Evolutionary conservation across 2,329 filamentous ascomycete genomes (phyloP).

Genomic region (Lasiodiplodia sp.): DNA sequence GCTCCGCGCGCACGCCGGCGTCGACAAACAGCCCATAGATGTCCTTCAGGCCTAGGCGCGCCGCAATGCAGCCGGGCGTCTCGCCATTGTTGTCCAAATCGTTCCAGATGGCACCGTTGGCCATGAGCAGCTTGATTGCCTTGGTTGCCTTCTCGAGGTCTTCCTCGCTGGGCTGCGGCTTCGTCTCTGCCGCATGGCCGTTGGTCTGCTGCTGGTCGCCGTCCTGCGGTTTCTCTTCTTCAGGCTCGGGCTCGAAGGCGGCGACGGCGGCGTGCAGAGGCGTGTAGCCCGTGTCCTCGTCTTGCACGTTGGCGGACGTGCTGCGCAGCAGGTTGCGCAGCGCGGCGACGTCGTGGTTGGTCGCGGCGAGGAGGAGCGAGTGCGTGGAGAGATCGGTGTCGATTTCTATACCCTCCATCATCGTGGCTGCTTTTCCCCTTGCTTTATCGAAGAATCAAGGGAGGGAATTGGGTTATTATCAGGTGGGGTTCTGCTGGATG

Average conservation of each 20-base stretch:
- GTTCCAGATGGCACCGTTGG: conserved; percentile 96
- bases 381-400: conserved; percentile 59
- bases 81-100: conserved; percentile 86
- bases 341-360: conserved; percentile 70
- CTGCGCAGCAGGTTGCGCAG: conserved; percentile 74
- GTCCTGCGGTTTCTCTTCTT: conserved; percentile 36
- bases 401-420: conserved; percentile 35
- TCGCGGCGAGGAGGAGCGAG: conserved; percentile 70
- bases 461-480: not conserved
- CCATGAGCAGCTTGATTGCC: conserved; percentile 77
- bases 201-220: conserved; percentile 37
- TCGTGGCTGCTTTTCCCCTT: not conserved
- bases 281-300: conserved; percentile 83
- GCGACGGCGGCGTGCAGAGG: conserved; percentile 91
- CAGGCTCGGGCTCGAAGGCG: conserved; percentile 53
- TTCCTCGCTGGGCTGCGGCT: conserved; percentile 39
- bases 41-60: conserved; percentile 68
- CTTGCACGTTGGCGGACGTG: conserved; percentile 75
- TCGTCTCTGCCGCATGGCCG: conserved; percentile 37
- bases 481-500: not conserved
- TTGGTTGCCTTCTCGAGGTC: conserved; percentile 65
- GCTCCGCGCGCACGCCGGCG: conserved; percentile 88
- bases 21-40: conserved; percentile 86
- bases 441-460: not conserved
- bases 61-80: conserved; percentile 89